These are phyloP conservation scores for Gossypium longicalyx DNA, from an alignment of 345 rosid genomes.

Conservation along the genomic window DNA sequence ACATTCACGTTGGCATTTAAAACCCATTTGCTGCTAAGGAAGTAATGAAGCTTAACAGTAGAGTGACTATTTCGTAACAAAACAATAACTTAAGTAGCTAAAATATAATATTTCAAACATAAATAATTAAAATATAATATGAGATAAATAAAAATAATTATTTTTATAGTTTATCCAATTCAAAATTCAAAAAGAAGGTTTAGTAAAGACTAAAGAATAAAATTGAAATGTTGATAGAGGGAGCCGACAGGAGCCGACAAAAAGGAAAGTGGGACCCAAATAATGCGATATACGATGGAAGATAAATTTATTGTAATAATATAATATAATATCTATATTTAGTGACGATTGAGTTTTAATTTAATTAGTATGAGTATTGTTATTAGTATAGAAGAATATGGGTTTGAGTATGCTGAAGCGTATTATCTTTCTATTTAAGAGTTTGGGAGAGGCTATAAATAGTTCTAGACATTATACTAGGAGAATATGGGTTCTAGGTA, in stretches of 20 bases:
- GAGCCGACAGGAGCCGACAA: slow-evolving; percentile 38
- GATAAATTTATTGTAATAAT: not conserved
- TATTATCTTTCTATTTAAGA: too few relatives aligned
- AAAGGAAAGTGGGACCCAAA: slow-evolving; percentile 29
- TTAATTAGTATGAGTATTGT: rapidly evolving
- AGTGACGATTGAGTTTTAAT: too few relatives aligned
- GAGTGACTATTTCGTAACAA: too few relatives aligned
- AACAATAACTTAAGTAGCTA: too few relatives aligned
- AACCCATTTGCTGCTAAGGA: rapidly evolving
- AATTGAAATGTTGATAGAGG: slow-evolving; percentile 7
- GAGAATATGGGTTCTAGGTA: too few relatives aligned
- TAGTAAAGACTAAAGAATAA: not conserved
- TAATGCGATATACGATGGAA: slow-evolving; percentile 39
- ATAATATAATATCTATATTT: not conserved
- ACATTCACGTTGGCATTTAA: too few relatives aligned
- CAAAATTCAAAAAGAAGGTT: not conserved
- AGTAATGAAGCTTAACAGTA: rapidly evolving
- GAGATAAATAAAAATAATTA: too few relatives aligned
- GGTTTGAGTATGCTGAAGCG: rapidly evolving
- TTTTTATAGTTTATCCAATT: not conserved
- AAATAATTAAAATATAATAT: too few relatives aligned
- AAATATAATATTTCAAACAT: too few relatives aligned
- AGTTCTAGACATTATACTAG: too few relatives aligned
- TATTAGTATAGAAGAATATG: rapidly evolving
- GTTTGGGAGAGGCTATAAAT: rapidly evolving